Evolutionary conservation across 2,329 filamentous ascomycete species (phyloP), one percentile per base, ranked within the genome.

Genomic region (Aureobasidium sp.): DNA sequence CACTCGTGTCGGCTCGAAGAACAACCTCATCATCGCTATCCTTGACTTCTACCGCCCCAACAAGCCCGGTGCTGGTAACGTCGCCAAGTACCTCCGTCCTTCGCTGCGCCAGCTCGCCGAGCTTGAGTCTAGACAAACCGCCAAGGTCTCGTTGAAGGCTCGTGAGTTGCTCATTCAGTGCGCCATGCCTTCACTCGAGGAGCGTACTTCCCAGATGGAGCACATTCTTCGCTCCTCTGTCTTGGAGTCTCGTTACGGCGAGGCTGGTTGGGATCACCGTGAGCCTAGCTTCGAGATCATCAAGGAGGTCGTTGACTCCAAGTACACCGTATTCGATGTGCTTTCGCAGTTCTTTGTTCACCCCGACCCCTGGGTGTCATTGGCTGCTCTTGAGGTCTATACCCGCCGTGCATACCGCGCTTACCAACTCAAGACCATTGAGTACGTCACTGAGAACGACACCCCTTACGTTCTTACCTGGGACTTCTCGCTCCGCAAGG

Each of bases 251-350:
- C 85, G 88, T 61, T 98, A 98, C 65, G 93, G 93, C 56, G 93
- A 98, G 78, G 90, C 88, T 56, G 90, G 91, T 48, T 95, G 88
- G 87, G 91, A 96, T 59, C 93, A 98, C 74, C 81, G 93, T 60
- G 88, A 96, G 71, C 93, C 93, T 42, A 88, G 86, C 71, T 75
- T 95, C 51, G 86, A 94, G 19, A 78, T 95, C 59, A 85, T 98
- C 73, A 95, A 95, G 77, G 93, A 98, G 71, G 90, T 98, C 27
- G 89, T 98, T 49, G 93, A 98, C 71, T 97, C 93, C 52, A 95
- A 95, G 74, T 97, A 94, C 76, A 97, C 91, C 37, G 93, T 98
- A 59, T 95, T 96, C 62, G 93, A 98, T 66, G 93, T 98, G 16
- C 73, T 98, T 60, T 87, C 91, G 6, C 84, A 89, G 55, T 98